Evolutionary conservation across 192 early-diverging fungal genomes (phyloP), one percentile per base, ranked within the genome.

Genomic region (Funneliformis geosporum): DNA sequence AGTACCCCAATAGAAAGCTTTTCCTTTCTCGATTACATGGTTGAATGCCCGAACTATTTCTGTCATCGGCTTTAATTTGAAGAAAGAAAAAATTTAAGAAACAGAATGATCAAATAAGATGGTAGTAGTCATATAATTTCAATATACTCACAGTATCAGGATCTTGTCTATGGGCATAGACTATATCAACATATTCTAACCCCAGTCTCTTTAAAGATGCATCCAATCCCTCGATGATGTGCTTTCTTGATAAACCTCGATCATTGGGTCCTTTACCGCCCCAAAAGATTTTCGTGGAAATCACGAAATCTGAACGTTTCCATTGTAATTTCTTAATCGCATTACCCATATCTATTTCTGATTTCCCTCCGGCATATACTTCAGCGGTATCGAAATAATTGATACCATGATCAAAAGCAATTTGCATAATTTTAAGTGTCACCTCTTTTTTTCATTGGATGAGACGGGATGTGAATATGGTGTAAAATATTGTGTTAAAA

Each of bases 31-130:
- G 78, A 96, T 94, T 21, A 92, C 86, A 84, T 86, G 87, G 80
- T 95, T 94, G 81, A 96, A 96, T 6, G 93, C 95, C 2, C 94
- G 91, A 12, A 96, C 94, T 59, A 89, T 89, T 82, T 96, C 94
- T 76, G 94, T 91, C 92, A 94, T 96, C n/a, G 94, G 94, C 43
- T 74, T 40, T 65, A 28, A 28, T 25, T 28, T 3, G 5, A 12
- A 64, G 0, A 28, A 25, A 64, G 9, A 1, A 8, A 2, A 33
- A 33, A 33, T 33, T 62, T n/a, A 1, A 62, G 25, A 0, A 25
- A 23, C 9, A 28, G 14, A 33, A 73, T 28, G 7, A 18, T 59
- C n/a, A 18, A 55, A 18, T 11, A 25, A 47, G 33, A 55, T 33
- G 33, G 2, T 33, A 47, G 4, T 50, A 47, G 16, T 9, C 23